Base-by-base conservation (phyloP, 352 stramenopile genomes). In the Phytopythium delawarense region DNA sequence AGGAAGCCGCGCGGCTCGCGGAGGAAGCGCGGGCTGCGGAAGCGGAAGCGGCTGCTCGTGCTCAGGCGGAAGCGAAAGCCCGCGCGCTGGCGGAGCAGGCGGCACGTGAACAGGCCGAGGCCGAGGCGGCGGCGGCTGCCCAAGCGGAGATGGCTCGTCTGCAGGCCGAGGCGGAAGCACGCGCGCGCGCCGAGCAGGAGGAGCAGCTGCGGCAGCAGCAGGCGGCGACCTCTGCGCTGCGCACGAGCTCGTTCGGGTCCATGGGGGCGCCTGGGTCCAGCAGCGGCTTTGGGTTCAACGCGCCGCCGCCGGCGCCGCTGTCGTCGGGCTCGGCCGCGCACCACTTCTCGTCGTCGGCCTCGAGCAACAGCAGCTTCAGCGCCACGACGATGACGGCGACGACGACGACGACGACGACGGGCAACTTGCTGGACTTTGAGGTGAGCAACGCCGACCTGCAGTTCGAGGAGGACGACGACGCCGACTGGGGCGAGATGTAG, bases 401-500 rank as follows among this genome's bases (percentile, higher is more conserved):
- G 34, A 70, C 55, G 49, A 66, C 64, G 9, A 44, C 64, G 42
- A 42, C 58, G 12, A 78, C 70, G 32, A 76, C 75, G 4, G 81
- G 71, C 49, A 78, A 80, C n/a, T 52, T 91, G 61, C 63, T 93
- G 40, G 84, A 93, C 67, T 93, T 91, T 66, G 81, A 91, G 59
- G 46, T 90, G 50, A 76, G 84, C 32, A 89, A 84, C 62, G 78
- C 83, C n/a, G 81, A 90, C 52, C 75, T 91, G 45, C 70, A 88
- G 45, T 91, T 91, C 62, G 81, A 91, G 49, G 84, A 92, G 54
- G 82, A 93, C 39, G 84, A 93, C 57, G 84, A 93, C 50, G 80
- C 79, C 39, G 84, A 93, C 63, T 93, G 84, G 84, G 84, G 84
- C 25, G 84, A 93, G 61, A 93, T 93, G 84, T 93, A 84, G 65